Base-by-base conservation (phyloP, 2,329 filamentous ascomycete species). In the Pseudogymnoascus sp. region DNA sequence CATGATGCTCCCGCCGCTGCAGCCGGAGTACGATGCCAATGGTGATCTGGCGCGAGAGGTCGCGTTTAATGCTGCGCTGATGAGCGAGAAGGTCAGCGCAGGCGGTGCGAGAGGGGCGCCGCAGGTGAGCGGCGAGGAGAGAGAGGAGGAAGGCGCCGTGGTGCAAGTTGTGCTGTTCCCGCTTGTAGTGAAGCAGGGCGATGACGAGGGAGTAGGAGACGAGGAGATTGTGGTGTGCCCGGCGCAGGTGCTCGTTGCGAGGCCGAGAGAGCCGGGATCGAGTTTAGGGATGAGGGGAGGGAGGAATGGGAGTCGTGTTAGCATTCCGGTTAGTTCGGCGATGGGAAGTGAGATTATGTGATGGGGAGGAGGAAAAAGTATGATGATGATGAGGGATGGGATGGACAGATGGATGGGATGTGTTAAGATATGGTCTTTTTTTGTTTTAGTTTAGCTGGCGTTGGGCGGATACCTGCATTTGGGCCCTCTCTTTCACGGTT, bases 181-280 rank as follows among this genome's bases (percentile, higher is more conserved):
- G 8, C 81, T 97, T 1, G 92, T 99, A 15, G 90, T 97, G 67
- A 96, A 96, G 77, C 95, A 94, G 77, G 92, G 92, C 59, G 89
- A 95, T 69, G 92, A 97, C 71, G 78, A 79, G 38, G 94, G 92
- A 21, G 81, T 87, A 59, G 92, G 92, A 59, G 90, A 96, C 59
- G 91, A 96, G 66, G 92, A 97, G 77, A 90, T 95, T 64, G 92
- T 97, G 52, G 90, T 99, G 45, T 95, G 88, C 70, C 92, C 92
- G 8, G 94, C 95, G 5, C 92, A 97, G 73, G 94, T 99, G 34
- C 82, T 97, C 62, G 83, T 96, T 41, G 88, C 87, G 1, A 71
- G 69, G 59, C 62, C 66, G n/a, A 70, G 68, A 63, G 70, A 70
- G 60, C 48, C 62, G 3, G 67, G 67, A 2, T 30, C 26, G 45